These are phyloP conservation scores for Polytrichum commune DNA, from an alignment of 225 moss, liverwort and hornwort species.

Conservation along the genomic window DNA sequence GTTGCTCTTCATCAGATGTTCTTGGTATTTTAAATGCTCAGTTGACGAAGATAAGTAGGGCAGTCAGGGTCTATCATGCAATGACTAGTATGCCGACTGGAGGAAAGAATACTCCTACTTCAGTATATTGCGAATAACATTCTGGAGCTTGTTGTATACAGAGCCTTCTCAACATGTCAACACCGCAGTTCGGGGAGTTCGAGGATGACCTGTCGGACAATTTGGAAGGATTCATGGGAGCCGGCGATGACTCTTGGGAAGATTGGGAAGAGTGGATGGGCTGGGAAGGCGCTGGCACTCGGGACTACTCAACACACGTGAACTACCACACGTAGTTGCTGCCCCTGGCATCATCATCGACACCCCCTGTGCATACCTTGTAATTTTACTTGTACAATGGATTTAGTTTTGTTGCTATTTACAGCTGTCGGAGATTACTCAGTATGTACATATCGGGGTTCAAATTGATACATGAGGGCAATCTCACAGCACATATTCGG, in stretches of 20 bases:
- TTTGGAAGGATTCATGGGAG: constrained; percentile 49
- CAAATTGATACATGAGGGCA: no score
- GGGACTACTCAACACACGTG: constrained; percentile 58
- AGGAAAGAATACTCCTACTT: no score
- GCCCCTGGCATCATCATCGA: background rate
- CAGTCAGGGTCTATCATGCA: no score
- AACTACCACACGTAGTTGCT: constrained; percentile 33
- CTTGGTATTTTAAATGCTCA: no score
- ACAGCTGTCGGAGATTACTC: background rate
- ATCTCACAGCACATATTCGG: background rate
- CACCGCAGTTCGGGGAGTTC: constrained; percentile 32
- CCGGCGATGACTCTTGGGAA: constrained; percentile 46
- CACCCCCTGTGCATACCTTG: constrained; percentile 21
- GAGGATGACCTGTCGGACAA: constrained; percentile 27
- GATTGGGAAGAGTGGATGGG: constrained; percentile 84
- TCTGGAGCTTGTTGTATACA: background rate
- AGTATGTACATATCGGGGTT: constrained; percentile 31
- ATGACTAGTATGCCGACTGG: no score
- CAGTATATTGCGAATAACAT: no score
- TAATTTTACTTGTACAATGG: constrained; percentile 25
- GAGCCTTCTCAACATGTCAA: constrained; percentile 11
- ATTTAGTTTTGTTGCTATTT: constrained; percentile 6
- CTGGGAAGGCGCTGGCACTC: constrained; percentile 53
- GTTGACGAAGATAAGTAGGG: no score
- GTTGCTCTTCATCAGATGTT: no score